These are phyloP conservation scores for Hymenoscyphus scutula DNA, from an alignment of 2,329 filamentous ascomycete species.

Conservation along the genomic window DNA sequence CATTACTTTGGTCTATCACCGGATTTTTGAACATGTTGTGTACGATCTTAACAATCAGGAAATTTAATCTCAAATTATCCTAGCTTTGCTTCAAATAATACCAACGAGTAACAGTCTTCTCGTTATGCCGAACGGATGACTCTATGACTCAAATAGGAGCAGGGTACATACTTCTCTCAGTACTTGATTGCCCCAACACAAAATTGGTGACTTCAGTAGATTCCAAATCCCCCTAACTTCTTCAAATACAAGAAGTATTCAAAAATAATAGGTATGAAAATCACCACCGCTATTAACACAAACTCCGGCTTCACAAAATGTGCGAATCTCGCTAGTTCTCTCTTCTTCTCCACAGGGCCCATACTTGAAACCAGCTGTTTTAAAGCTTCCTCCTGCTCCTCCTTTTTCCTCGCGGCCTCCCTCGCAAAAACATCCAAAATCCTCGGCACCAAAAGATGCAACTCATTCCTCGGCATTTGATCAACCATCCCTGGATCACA, in stretches of 20 bases:
- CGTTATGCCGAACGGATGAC: too few species aligned
- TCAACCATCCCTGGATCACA: background rate
- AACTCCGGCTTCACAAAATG: background rate
- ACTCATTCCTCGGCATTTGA: conserved; percentile 3
- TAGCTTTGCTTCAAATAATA: too few species aligned
- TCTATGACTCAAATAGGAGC: too few species aligned
- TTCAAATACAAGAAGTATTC: background rate
- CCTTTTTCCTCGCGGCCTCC: background rate
- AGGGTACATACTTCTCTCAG: too few species aligned
- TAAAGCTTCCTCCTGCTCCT: background rate
- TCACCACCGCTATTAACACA: background rate
- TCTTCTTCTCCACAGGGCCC: background rate
- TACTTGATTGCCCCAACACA: background rate
- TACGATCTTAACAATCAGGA: too few species aligned
- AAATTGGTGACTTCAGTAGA: background rate
- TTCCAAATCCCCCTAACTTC: background rate
- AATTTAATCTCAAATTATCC: too few species aligned
- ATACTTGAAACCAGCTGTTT: background rate
- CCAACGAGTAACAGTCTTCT: too few species aligned
- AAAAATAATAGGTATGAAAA: background rate
- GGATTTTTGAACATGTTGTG: too few species aligned
- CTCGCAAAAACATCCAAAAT: conserved; percentile 1
- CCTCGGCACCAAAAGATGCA: background rate
- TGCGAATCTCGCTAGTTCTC: background rate
- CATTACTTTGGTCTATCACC: too few species aligned